These are phyloP conservation scores for Acrocalymma vagum DNA, from an alignment of 2,329 filamentous ascomycete species.

Conservation along the genomic window DNA sequence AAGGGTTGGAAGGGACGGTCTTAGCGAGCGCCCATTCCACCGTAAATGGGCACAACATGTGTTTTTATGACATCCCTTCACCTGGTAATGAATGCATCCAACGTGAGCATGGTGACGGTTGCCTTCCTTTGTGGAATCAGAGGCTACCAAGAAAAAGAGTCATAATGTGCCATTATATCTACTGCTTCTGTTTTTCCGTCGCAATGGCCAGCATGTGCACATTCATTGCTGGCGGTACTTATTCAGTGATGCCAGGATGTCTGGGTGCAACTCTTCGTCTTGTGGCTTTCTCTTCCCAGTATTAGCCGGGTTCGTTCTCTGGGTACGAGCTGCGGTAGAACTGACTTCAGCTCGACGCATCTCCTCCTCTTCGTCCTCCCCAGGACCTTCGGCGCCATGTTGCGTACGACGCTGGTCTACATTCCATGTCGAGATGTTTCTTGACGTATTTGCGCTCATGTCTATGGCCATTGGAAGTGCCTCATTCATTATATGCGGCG, in stretches of 20 bases:
- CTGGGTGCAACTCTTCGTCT: conserved; percentile 62
- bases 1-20: too few relatives aligned
- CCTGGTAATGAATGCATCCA: too few relatives aligned
- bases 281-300: conserved; percentile 45
- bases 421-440: conserved; percentile 30
- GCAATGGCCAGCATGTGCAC: too few relatives aligned
- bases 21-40: too few relatives aligned
- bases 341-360: conserved; percentile 40
- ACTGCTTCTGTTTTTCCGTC: too few relatives aligned
- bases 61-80: too few relatives aligned
- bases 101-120: too few relatives aligned
- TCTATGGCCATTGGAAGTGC: conserved; percentile 38
- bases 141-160: too few relatives aligned
- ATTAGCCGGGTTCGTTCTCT: conserved; percentile 20
- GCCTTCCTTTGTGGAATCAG: too few relatives aligned
- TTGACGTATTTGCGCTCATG: conserved; percentile 26
- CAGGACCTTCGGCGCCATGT: conserved; percentile 42
- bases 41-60: too few relatives aligned
- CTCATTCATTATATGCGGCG: conserved; percentile 38
- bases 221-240: conserved; percentile 57
- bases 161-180: too few relatives aligned
- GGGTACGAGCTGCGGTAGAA: conserved; percentile 24
- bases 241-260: conserved; percentile 66
- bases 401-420: conserved; percentile 47
- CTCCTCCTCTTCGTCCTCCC: conserved; percentile 58